phyloP scores from a whole-genome alignment of 2,329 filamentous ascomycete genomes.

The Penicillium sp. region DNA sequence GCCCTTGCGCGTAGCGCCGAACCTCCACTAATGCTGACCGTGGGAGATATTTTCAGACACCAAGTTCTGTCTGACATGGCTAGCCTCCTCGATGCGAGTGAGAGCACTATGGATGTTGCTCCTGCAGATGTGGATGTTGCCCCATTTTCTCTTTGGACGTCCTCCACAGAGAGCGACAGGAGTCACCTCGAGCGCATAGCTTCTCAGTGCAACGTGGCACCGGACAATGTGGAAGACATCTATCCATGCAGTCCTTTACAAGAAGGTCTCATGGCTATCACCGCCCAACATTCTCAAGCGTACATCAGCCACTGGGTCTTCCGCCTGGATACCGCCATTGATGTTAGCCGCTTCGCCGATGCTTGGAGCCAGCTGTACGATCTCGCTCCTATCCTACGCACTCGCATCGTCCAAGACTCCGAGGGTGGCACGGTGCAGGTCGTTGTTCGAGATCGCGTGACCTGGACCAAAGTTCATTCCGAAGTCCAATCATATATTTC shows the following conservation, averaged over 20 bases:
- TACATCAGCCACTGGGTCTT: conserved; percentile 47
- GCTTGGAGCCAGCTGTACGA: conserved; percentile 45
- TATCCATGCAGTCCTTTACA: conserved; percentile 40
- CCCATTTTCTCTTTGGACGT: conserved; percentile 1
- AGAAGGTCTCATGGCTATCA: conserved; percentile 46
- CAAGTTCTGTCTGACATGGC: conserved; percentile 13
- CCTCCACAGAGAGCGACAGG: no score
- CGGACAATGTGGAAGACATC: conserved; percentile 32
- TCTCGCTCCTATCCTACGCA: conserved; percentile 47
- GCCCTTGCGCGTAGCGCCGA: background rate
- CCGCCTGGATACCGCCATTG: conserved; percentile 22
- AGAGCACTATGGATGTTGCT: background rate
- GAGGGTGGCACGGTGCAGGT: conserved; percentile 31
- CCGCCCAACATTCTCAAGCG: conserved; percentile 41
- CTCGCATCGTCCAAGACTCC: conserved; percentile 36
- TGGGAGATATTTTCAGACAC: conserved; percentile 10
- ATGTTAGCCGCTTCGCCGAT: conserved; percentile 36
- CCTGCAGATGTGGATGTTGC: background rate
- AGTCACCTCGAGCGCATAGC: background rate
- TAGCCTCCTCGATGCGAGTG: background rate
- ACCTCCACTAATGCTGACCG: conserved; percentile 1
- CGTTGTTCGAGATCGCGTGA: conserved; percentile 28
- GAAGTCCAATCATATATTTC: conserved; percentile 33
- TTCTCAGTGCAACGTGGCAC: background rate
- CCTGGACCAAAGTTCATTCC: conserved; percentile 22